Conservation (phyloP, 768 basidiomycete genomes). For the Candolleomyces aberdarensis region DNA sequence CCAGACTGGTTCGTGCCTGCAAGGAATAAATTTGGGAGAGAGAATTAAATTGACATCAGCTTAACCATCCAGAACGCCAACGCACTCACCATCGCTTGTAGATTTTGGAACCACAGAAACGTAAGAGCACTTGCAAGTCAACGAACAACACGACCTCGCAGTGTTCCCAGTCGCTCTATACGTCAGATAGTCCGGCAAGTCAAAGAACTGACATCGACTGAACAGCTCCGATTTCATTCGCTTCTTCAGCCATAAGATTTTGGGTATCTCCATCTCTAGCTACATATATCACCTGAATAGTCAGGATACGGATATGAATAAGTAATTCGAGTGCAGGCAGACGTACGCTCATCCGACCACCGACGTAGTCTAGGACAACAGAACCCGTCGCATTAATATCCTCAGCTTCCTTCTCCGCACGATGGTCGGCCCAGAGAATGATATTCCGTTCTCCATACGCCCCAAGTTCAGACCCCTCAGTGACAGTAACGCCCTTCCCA, state of each 20-base stretch:
- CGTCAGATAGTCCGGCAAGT: conserved; percentile 94
- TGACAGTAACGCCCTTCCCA: conserved; percentile 74
- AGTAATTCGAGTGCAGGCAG: not conserved
- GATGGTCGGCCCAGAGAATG: conserved; percentile 95
- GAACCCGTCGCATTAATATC: conserved; percentile 84
- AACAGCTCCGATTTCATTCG: conserved; percentile 76
- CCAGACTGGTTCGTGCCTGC: conserved; percentile 38
- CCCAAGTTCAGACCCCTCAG: conserved; percentile 63
- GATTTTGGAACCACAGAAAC: conserved; percentile 52
- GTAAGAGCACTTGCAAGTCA: conserved; percentile 95
- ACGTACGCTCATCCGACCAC: conserved; percentile 90
- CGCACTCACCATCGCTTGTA: conserved; percentile 55
- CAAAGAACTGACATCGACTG: conserved; percentile 76
- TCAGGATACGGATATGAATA: not conserved
- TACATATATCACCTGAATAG: conserved; percentile 23
- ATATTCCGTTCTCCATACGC: conserved; percentile 75
- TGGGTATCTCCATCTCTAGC: conserved; percentile 99
- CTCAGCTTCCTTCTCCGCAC: conserved; percentile 89
- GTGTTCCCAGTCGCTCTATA: conserved; percentile 81
- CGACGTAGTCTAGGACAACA: conserved; percentile 89
- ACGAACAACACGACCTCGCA: conserved; percentile 80
- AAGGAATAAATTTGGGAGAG: conserved; percentile 55
- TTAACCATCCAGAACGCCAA: too few species aligned
- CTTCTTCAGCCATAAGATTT: conserved; percentile 94
- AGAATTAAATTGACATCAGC: conserved; percentile 28